Evolutionary conservation across 371 early-diverging fungal species (phyloP), one percentile per base, ranked within the genome.

Genomic region (Zychaea mexicana): DNA sequence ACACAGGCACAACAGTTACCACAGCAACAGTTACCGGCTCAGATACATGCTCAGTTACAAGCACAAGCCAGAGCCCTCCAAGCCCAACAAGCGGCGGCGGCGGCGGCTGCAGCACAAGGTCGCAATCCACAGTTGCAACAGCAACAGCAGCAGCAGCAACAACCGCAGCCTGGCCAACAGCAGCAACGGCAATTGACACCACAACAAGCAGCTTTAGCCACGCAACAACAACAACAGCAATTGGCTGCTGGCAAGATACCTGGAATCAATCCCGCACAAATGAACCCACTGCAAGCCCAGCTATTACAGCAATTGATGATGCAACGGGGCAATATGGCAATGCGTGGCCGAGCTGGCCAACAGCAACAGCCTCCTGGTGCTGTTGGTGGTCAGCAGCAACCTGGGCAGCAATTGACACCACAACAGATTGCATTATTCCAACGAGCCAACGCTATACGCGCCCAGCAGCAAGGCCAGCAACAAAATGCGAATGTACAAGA

Each of bases 221-320:
- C 70, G 22, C 49, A 65, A 52, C 68, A 69, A 46, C 56, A 62
- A 13, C 72, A 69, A 26, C 60, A 61, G 60, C 60, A 61, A 26
- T 42, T 42, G n/a, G 42, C 42, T 42, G 42, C 42, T 15, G 57
- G 13, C 53, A 71, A 61, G 39, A 68, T 31, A 42, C 32, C 64
- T 31, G 66, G 67, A 26, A 46, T 68, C 9, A 73, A 73, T 55
- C 53, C 55, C 5, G 57, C 55, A 3, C 77, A 74, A 32, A 26
- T 74, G 39, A 80, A 56, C 54, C 61, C 66, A 30, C 73, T 65
- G 52, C 72, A 75, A 38, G 68, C 61, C 1, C 79, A 73, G 21
- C 33, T 75, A 28, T 28, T 73, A 22, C 78, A 77, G 52, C 75
- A 72, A 8, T 39, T 80, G 7, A 73, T 80, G 70, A 39, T 72